These are phyloP conservation scores for Keithomyces neogunnii DNA, from an alignment of 2,329 filamentous ascomycete genomes.

Conservation along the genomic window DNA sequence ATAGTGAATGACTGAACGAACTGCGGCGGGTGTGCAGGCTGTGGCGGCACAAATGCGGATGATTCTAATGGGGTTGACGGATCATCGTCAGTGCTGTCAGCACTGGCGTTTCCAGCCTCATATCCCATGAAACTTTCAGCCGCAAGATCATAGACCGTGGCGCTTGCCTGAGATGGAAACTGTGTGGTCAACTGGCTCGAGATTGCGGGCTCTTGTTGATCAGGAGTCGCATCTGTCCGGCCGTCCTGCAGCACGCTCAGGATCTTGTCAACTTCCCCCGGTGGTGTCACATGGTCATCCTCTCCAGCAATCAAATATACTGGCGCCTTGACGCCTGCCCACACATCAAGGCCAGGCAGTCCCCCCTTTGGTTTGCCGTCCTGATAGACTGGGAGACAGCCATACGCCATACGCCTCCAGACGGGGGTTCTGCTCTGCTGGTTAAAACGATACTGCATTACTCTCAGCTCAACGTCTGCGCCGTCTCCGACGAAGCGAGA, in stretches of 20 bases:
- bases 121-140: background rate
- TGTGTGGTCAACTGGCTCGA: background rate
- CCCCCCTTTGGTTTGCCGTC: conserved; percentile 49
- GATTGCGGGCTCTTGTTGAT: background rate
- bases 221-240: background rate
- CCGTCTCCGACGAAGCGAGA: conserved; percentile 62
- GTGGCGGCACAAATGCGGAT: conserved; percentile 28
- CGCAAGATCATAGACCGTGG: background rate
- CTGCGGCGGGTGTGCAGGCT: conserved; percentile 38
- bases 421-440: conserved; percentile 73
- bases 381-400: conserved; percentile 54
- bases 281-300: conserved; percentile 67
- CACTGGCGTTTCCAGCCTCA: conserved; percentile 10
- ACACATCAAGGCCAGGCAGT: conserved; percentile 60
- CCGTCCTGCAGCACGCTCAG: conserved; percentile 25
- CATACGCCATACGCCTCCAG: conserved; percentile 73
- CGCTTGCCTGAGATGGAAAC: background rate
- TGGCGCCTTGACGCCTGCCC: conserved; percentile 65
- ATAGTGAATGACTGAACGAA: conserved; percentile 63
- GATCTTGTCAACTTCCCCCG: conserved; percentile 63
- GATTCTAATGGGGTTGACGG: conserved; percentile 38
- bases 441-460: conserved; percentile 68
- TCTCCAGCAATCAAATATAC: conserved; percentile 73
- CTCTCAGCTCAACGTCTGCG: conserved; percentile 57
- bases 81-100: conserved; percentile 33